phyloP scores from a whole-genome alignment of 228 moss, liverwort and hornwort genomes.

The Sphagnum fallax region DNA sequence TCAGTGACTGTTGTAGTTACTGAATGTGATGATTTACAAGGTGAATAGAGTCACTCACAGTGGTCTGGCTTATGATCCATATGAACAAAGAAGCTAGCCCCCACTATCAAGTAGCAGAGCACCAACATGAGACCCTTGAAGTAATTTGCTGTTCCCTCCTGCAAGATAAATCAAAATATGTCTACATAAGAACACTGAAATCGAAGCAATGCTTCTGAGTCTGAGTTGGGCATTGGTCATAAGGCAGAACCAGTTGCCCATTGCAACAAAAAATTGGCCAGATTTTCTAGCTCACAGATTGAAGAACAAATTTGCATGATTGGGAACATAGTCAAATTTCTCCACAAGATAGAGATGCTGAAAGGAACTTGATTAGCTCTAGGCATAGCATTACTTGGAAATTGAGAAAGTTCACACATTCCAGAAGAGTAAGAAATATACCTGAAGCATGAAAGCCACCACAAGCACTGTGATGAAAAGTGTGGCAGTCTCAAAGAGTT shows the following conservation, averaged over 20 bases:
- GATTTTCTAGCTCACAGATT: no score
- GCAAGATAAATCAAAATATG: neutral
- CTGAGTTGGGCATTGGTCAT: no score
- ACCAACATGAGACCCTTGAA: slow-evolving; percentile 96
- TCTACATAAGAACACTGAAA: neutral
- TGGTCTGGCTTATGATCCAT: slow-evolving; percentile 32
- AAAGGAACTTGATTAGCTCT: no score
- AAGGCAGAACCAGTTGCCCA: no score
- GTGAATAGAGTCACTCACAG: slow-evolving; percentile 15
- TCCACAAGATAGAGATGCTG: no score
- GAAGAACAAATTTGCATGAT: no score
- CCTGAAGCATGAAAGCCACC: slow-evolving; percentile 79
- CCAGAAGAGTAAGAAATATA: neutral
- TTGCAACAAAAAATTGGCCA: no score
- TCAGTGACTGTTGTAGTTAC: no score
- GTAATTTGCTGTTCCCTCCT: slow-evolving; percentile 93
- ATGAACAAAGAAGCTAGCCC: slow-evolving; percentile 91
- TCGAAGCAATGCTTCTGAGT: no score
- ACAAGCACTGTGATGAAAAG: slow-evolving; percentile 88
- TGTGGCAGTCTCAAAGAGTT: slow-evolving; percentile 84
- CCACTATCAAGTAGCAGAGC: slow-evolving; percentile 84
- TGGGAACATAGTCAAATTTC: no score
- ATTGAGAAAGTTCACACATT: no score
- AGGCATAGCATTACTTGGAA: no score
- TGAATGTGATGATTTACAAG: neutral